Evolutionary conservation across 768 basidiomycete genomes (phyloP).

Genomic region (Mycena indigotica): DNA sequence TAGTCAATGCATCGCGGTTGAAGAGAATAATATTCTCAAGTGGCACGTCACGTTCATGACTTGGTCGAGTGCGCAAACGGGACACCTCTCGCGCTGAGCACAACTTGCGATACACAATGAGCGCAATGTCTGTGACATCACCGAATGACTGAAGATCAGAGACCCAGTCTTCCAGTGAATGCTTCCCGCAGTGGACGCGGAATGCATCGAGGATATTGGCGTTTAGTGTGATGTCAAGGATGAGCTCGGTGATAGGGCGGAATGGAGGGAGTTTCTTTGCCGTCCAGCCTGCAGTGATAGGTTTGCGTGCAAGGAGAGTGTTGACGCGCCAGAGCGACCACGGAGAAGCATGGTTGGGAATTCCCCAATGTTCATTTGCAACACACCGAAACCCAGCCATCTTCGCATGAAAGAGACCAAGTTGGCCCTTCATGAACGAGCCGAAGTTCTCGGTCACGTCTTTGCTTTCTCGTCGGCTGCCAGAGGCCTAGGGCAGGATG

Average conservation of each 20-base stretch:
- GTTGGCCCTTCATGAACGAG: constrained; percentile 21
- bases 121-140: not conserved
- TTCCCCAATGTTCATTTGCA: constrained; percentile 32
- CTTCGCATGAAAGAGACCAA: constrained; percentile 31
- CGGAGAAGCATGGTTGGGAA: constrained; percentile 23
- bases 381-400: constrained; percentile 22
- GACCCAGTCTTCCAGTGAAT: constrained; percentile 3
- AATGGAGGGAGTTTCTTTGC: constrained; percentile 17
- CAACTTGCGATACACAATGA: not conserved
- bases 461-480: constrained; percentile 23
- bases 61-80: not conserved
- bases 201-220: constrained; percentile 17
- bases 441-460: constrained; percentile 24
- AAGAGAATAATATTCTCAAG: constrained; percentile 19
- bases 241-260: constrained; percentile 12
- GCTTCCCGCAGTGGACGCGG: constrained; percentile 7
- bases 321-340: constrained; percentile 14
- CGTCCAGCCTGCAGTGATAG: constrained; percentile 14
- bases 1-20: constrained; percentile 18
- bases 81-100: constrained; percentile 7
- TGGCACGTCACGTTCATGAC: constrained; percentile 3
- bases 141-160: not conserved
- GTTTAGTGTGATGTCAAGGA: constrained; percentile 5
- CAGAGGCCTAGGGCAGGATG: constrained; percentile 18
- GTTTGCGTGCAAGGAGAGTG: constrained; percentile 8